phyloP scores from a whole-genome alignment of 306 rosid species.

The Styphnolobium japonicum region DNA sequence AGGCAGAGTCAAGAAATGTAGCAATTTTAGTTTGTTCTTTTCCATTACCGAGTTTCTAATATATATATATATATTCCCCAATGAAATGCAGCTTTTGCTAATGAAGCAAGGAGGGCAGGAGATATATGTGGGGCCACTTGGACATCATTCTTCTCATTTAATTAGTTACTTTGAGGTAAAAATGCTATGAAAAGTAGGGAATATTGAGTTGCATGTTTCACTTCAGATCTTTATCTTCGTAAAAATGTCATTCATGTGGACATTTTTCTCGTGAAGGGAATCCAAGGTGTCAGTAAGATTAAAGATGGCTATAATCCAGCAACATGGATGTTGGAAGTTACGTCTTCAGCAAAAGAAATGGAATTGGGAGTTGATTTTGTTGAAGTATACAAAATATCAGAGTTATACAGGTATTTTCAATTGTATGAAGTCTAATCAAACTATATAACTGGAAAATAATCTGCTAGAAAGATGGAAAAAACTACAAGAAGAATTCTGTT shows the following conservation, averaged over 20 bases:
- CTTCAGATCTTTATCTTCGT: not conserved
- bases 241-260: not conserved
- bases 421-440: not conserved
- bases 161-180: slow-evolving; percentile 47
- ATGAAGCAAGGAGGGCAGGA: slow-evolving; percentile 54
- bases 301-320: slow-evolving; percentile 53
- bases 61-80: no score
- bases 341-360: slow-evolving; percentile 35
- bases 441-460: not conserved
- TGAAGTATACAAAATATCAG: slow-evolving; percentile 40
- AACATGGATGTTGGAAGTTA: slow-evolving; percentile 55
- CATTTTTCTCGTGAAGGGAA: slow-evolving; percentile 35
- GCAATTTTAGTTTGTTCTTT: not conserved
- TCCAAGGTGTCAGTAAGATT: slow-evolving; percentile 41
- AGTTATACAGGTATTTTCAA: slow-evolving; percentile 42
- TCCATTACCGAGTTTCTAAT: slow-evolving; percentile 15
- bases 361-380: slow-evolving; percentile 46
- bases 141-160: slow-evolving; percentile 44
- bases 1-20: not conserved
- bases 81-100: slow-evolving; percentile 45
- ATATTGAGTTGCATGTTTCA: not conserved
- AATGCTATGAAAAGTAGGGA: not conserved
- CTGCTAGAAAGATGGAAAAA: not conserved
- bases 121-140: slow-evolving; percentile 51
- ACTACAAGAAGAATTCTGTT: not conserved